phyloP scores from a whole-genome alignment of 2,329 filamentous ascomycete genomes.

The Fulvia fulva region DNA sequence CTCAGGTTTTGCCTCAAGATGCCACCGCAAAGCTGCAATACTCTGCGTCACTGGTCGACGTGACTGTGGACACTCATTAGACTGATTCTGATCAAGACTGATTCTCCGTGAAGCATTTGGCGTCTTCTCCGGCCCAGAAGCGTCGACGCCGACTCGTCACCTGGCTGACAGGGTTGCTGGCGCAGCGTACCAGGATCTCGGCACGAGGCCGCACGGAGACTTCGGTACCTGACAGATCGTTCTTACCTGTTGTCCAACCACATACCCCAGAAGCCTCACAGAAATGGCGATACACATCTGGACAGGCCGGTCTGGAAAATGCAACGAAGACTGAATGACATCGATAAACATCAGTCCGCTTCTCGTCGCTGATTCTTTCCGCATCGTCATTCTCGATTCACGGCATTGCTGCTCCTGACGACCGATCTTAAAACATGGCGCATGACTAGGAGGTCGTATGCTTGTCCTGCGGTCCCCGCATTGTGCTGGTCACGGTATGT shows the following conservation, averaged over 20 bases:
- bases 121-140: background rate
- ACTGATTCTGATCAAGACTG: background rate
- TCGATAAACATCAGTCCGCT: background rate
- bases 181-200: too few relatives aligned
- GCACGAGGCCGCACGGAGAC: background rate
- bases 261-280: conserved; percentile 1
- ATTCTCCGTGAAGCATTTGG: background rate
- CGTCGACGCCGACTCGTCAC: background rate
- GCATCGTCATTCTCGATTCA: background rate
- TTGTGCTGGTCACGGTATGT: background rate
- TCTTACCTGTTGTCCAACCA: conserved; percentile 4
- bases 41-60: background rate
- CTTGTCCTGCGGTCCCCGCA: background rate
- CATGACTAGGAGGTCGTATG: background rate
- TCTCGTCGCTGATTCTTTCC: background rate
- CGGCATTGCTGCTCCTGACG: background rate
- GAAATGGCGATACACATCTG: background rate
- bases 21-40: background rate
- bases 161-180: background rate
- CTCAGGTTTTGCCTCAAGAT: background rate
- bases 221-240: conserved; percentile 11
- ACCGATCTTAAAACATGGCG: background rate
- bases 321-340: background rate
- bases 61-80: background rate
- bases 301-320: background rate